These are phyloP conservation scores for Heterobasidion parviporum DNA, from an alignment of 1,284 basidiomycete species.

Conservation along the genomic window DNA sequence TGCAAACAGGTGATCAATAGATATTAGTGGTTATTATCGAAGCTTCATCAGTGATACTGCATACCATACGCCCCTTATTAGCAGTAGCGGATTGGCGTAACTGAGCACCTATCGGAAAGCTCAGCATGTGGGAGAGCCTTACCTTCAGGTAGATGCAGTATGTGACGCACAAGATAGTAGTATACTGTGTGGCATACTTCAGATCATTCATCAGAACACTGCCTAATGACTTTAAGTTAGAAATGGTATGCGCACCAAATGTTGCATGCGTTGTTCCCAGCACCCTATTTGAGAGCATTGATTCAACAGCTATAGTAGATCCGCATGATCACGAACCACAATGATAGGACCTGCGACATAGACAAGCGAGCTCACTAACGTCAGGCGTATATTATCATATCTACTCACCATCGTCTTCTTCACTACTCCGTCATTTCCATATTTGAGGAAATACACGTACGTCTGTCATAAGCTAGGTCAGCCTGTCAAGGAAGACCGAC, in stretches of 20 bases:
- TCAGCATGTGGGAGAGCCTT: background rate
- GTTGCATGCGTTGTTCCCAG: background rate
- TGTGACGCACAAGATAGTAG: background rate
- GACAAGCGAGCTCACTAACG: background rate
- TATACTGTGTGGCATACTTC: background rate
- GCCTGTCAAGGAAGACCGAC: background rate
- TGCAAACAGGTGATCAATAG: background rate
- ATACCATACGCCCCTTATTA: background rate
- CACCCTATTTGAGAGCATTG: background rate
- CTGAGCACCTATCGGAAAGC: background rate
- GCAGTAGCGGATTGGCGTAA: background rate
- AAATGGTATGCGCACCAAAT: background rate
- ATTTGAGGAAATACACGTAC: background rate
- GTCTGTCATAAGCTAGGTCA: background rate
- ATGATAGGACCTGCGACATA: background rate
- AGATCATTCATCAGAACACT: background rate
- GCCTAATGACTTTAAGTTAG: background rate
- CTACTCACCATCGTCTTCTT: background rate
- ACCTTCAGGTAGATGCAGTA: background rate
- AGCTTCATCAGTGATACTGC: background rate
- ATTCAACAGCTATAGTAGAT: background rate
- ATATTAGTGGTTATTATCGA: background rate
- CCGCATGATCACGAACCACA: background rate
- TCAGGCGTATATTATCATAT: background rate
- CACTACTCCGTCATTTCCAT: background rate